phyloP scores from a whole-genome alignment of 306 rosid genomes.

The Quercus mongolica region DNA sequence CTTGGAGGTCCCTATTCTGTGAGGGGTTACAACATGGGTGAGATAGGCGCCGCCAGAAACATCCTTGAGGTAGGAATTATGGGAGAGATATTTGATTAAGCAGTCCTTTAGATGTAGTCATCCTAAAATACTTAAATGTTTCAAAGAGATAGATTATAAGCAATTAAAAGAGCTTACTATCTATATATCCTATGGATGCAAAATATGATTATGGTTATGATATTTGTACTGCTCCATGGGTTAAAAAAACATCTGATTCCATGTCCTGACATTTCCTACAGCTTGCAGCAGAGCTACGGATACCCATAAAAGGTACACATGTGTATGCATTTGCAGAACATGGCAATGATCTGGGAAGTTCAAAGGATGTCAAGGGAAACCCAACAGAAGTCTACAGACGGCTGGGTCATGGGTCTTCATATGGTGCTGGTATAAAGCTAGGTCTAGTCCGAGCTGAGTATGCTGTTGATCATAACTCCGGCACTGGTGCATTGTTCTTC shows the following conservation, averaged over 20 bases:
- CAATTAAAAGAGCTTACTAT: not conserved
- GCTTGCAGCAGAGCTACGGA: conserved; percentile 90
- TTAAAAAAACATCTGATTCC: conserved; percentile 8
- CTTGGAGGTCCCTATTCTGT: conserved; percentile 99
- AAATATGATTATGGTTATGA: not conserved
- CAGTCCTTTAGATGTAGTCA: not conserved
- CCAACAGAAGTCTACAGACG: conserved; percentile 93
- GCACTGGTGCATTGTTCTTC: conserved; percentile 87
- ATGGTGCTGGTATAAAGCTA: conserved; percentile 81
- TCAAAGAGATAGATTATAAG: not conserved
- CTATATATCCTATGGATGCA: not conserved
- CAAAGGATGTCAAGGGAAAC: conserved; percentile 88
- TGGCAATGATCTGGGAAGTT: conserved; percentile 91
- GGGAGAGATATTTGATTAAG: not conserved
- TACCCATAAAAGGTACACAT: conserved; percentile 79
- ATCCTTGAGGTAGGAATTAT: conserved; percentile 73
- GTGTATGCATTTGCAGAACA: conserved; percentile 89
- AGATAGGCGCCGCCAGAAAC: conserved; percentile 89
- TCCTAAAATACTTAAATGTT: not conserved
- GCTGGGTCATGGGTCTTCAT: conserved; percentile 85
- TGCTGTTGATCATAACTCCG: conserved; percentile 90
- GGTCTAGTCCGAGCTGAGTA: conserved; percentile 92
- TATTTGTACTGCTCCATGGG: not conserved
- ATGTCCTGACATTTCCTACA: conserved; percentile 24
- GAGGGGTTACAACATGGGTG: conserved; percentile 98